Evolutionary conservation across 75 land plant genomes (phyloP).

Genomic region (Pinus tabuliformis): DNA sequence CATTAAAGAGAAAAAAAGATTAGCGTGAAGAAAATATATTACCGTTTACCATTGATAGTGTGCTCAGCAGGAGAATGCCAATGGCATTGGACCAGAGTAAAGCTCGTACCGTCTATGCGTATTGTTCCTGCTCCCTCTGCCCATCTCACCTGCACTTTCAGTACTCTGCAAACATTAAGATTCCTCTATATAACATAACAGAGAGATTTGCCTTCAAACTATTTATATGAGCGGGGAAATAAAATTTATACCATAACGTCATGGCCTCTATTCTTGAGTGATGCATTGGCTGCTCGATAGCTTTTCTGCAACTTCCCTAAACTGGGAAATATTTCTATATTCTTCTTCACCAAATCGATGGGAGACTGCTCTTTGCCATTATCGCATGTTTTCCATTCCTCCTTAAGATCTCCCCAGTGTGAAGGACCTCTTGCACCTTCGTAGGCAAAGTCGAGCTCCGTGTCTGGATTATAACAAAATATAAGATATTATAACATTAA

Average conservation of each 20-base stretch:
- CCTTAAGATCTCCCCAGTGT: conserved; percentile 35
- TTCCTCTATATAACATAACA: neutral
- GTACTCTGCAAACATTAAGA: neutral
- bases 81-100: conserved; percentile 24
- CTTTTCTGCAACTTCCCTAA: conserved; percentile 1
- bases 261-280: conserved; percentile 44
- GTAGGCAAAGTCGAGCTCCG: conserved; percentile 17
- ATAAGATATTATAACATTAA: no score
- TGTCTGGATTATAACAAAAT: no score
- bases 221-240: neutral
- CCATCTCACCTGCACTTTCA: conserved; percentile 15
- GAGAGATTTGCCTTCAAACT: neutral
- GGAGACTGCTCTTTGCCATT: conserved; percentile 39
- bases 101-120: conserved; percentile 19
- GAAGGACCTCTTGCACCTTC: conserved; percentile 33
- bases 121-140: conserved; percentile 19
- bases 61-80: conserved; percentile 49
- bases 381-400: conserved; percentile 30
- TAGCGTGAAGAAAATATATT: neutral
- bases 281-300: conserved; percentile 17
- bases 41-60: conserved; percentile 29
- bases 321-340: neutral
- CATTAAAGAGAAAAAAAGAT: no score
- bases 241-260: conserved; percentile 30
- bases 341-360: conserved; percentile 23